Conservation (phyloP, 1,284 basidiomycete species). For the Trametes hirsuta region DNA sequence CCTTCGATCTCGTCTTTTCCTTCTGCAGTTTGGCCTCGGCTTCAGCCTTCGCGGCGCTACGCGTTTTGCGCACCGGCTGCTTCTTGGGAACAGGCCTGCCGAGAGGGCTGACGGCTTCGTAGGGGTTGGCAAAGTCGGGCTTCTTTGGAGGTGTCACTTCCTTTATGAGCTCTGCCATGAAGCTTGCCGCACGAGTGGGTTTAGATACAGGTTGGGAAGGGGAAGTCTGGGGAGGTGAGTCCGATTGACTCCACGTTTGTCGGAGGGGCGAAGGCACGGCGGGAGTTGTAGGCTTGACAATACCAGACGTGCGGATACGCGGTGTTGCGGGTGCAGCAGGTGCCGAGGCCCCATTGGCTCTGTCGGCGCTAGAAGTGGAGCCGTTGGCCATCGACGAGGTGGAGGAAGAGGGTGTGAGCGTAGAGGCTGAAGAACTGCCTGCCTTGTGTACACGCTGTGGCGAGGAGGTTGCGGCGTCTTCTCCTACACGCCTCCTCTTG, state of each 20-base stretch:
- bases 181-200: conserved; percentile 63
- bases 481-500: conserved; percentile 63
- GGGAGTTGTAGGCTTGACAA: conserved; percentile 57
- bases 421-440: conserved; percentile 11
- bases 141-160: conserved; percentile 64
- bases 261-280: conserved; percentile 69
- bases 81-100: conserved; percentile 46
- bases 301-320: conserved; percentile 47
- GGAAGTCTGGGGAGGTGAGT: conserved; percentile 42
- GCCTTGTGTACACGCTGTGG: conserved; percentile 31
- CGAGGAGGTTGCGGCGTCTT: conserved; percentile 41
- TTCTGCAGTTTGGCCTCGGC: conserved; percentile 34
- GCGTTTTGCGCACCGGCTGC: conserved; percentile 34
- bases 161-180: conserved; percentile 69
- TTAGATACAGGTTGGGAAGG: conserved; percentile 41
- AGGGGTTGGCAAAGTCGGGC: conserved; percentile 70
- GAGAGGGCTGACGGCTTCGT: conserved; percentile 66
- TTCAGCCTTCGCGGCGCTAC: conserved; percentile 32
- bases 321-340: conserved; percentile 19
- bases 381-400: conserved; percentile 9
- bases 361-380: conserved; percentile 29
- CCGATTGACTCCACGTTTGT: conserved; percentile 59
- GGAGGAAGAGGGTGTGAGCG: conserved; percentile 16
- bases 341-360: conserved; percentile 4
- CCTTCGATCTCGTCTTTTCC: conserved; percentile 14